Base-by-base conservation (phyloP, 306 rosid genomes). In the Cucumis melo region DNA sequence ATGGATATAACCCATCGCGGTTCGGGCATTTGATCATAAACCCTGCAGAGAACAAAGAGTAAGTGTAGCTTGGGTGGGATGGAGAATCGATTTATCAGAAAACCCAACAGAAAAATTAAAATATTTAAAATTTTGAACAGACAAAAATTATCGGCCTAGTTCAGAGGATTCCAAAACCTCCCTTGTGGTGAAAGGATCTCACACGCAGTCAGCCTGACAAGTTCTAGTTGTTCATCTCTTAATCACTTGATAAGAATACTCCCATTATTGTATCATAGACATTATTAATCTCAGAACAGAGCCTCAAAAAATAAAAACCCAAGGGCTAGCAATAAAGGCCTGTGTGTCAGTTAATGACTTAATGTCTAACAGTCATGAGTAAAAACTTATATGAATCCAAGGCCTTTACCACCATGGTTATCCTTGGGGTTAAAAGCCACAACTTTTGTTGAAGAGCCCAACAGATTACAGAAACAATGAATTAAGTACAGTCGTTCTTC, bases 21-120 rank as follows among this genome's bases (percentile, higher is more conserved):
- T 74, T 95, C 99, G 1, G 99, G 99, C 99, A 95, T 95, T 84
- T 95, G 98, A 80, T 95, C 99, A 83, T 95, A 95, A 77, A 95
- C 99, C 96, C 98, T 95, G 89, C 75, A 85, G 41, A 19, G 58
- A 73, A 73, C 29, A 17, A 73, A 32, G 17, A 53, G 41, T 51
- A 5, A 53, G 42, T 42, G 9, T 13, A 32, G 51, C 23, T 48
- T 16, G 12, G 61, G 61, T 1, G 6, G 2, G 36, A 32, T 32
- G 36, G 46, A 10, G 29, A 29, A 73, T 17, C 2, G 7, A 48
- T 48, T 19, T 53, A 32, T 11, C 77, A 19, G 15, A 46, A 50
- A 50, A 44, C 55, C 76, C 76, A 70, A 44, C 7, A 23, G 9
- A 14, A 12, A 46, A 14, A 14, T 4, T 44, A 24, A 4, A 23